phyloP scores from a whole-genome alignment of 148 eudicot species.

The Amaranthus palmeri region DNA sequence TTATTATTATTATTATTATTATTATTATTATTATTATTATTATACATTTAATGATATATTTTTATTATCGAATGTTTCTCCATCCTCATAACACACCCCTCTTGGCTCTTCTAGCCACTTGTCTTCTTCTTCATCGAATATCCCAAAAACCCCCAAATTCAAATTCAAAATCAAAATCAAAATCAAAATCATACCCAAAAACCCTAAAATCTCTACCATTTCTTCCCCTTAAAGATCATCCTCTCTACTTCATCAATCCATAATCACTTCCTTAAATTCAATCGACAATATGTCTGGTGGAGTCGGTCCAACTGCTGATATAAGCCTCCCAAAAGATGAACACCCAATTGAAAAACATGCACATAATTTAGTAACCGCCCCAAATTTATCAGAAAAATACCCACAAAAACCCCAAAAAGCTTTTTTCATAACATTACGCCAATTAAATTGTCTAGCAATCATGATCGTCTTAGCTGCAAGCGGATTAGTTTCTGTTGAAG shows the following conservation, averaged over 20 bases:
- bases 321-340: slow-evolving; percentile 32
- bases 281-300: slow-evolving; percentile 42
- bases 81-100: too few species aligned
- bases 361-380: not conserved
- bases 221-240: not conserved
- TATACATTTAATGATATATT: too few species aligned
- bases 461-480: slow-evolving; percentile 41
- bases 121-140: too few species aligned
- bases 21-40: too few species aligned
- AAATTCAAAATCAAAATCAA: too few species aligned
- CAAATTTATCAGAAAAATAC: slow-evolving; percentile 5
- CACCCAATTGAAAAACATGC: not conserved
- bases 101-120: too few species aligned
- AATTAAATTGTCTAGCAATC: slow-evolving; percentile 39
- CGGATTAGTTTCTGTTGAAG: slow-evolving; percentile 45
- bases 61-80: too few species aligned
- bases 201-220: not conserved
- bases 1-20: too few species aligned
- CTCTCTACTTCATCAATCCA: not conserved
- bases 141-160: too few species aligned
- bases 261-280: not conserved
- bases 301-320: slow-evolving; percentile 41
- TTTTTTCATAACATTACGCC: slow-evolving; percentile 39
- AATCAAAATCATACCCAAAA: too few species aligned
- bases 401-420: not conserved